phyloP scores from a whole-genome alignment of 208 protist genomes.

The Leishmania aethiopica region DNA sequence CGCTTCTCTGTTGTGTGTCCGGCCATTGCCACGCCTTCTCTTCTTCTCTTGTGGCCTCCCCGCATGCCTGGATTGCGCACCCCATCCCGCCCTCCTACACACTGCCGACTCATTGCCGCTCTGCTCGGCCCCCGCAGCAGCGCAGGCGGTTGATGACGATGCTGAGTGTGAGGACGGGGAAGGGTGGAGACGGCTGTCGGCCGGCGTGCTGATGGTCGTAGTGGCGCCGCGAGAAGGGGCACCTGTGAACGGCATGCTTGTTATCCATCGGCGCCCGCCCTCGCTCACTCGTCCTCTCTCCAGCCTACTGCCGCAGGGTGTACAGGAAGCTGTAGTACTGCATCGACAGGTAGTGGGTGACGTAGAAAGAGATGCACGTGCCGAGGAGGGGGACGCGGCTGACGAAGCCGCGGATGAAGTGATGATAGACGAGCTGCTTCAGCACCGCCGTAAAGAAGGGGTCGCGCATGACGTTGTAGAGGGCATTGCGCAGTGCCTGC shows the following conservation, averaged over 20 bases:
- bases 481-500: conserved; percentile 58
- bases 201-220: background rate
- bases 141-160: background rate
- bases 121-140: background rate
- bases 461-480: conserved; percentile 66
- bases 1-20: background rate
- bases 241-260: background rate
- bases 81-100: background rate
- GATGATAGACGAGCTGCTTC: conserved; percentile 64
- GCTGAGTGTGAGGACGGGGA: background rate
- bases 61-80: background rate
- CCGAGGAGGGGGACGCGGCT: conserved; percentile 81
- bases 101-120: background rate
- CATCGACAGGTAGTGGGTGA: conserved; percentile 72
- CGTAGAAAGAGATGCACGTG: conserved; percentile 59
- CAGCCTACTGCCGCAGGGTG: conserved; percentile 61
- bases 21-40: background rate
- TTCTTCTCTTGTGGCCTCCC: background rate
- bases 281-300: background rate
- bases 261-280: background rate
- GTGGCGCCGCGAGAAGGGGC: background rate
- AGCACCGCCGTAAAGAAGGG: conserved; percentile 82
- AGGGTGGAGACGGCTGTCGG: no score
- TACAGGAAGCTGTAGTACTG: conserved; percentile 91
- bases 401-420: conserved; percentile 70